A percentile compares a stretch with the other conserved stretches of the same genome.
These are phyloP conservation scores for Erysimum cheiranthoides DNA, from an alignment of 345 rosid species.

Conservation along the genomic window DNA sequence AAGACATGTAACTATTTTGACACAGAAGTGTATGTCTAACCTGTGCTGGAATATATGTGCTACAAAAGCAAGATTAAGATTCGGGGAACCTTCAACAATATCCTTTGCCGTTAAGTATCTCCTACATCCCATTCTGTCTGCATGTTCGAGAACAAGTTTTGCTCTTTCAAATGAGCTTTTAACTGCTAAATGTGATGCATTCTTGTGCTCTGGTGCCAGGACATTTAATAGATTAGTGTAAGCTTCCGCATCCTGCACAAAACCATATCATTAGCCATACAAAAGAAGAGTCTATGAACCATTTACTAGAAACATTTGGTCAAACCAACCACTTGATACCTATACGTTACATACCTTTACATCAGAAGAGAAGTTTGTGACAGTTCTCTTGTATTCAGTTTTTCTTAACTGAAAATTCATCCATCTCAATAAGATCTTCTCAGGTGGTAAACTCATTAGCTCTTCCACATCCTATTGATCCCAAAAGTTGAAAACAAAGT, in stretches of 20 bases:
- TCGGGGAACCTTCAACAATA: conserved; percentile 94
- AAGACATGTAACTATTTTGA: background rate
- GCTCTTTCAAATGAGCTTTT: conserved; percentile 74
- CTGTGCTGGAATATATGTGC: conserved; percentile 99
- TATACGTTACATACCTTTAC: conserved; percentile 64
- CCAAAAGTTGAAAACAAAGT: conserved; percentile 21
- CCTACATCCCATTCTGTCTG: conserved; percentile 96
- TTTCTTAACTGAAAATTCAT: conserved; percentile 96
- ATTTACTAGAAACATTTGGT: background rate
- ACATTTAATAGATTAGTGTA: conserved; percentile 91
- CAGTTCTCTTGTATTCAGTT: conserved; percentile 71
- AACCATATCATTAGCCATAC: conserved; percentile 28
- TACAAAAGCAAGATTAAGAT: conserved; percentile 97
- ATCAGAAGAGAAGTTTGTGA: conserved; percentile 94
- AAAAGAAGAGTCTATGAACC: background rate
- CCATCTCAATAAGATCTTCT: conserved; percentile 95
- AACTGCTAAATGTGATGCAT: conserved; percentile 61
- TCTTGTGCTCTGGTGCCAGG: conserved; percentile 86
- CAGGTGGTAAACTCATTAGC: conserved; percentile 97
- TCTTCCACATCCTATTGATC: conserved; percentile 90
- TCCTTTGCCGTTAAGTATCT: conserved; percentile 96
- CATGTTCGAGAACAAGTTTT: conserved; percentile 89
- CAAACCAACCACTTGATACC: conserved; percentile 15
- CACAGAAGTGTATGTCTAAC: conserved; percentile 50
- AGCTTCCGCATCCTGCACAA: conserved; percentile 94